Evolutionary conservation across 306 rosid genomes (phyloP), one percentile per base, ranked within the genome.

Genomic region (Cicer bijugum): DNA sequence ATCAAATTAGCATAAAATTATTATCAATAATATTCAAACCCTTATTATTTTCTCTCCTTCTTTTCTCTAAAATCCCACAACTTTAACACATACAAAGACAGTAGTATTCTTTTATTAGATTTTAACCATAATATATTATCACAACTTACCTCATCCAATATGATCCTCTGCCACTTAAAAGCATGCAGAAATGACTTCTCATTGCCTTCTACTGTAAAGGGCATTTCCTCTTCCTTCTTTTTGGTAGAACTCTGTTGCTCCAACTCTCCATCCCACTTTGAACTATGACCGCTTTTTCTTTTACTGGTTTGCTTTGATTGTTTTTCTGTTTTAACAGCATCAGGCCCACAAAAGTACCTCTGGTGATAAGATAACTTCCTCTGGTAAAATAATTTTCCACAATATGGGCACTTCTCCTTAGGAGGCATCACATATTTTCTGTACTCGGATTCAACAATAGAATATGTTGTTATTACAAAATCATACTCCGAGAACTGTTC

Each of bases 351-450:
- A 51, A 50, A 78, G 76, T 89, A 89, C 67, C 0, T 89, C 81
- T 67, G 84, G 82, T 93, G 98, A 47, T 58, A 7, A 16, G 23
- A 0, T 85, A 89, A 52, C 72, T 35, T 85, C 3, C 16, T 77
- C 0, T 74, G 77, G 44, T 63, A 6, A 71, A 57, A 87, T 64
- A 64, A 47, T 73, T 75, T 89, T 39, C 85, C 83, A 83, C 98
- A 91, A 70, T 84, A 80, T 23, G 46, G 87, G 74, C 97, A 94
- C 70, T 83, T 84, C 15, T 63, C 75, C 83, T 89, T 94, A 37
- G 97, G 91, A 77, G 97, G 92, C 97, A 94, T 91, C 77, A 89
- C 44, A 69, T 85, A 28, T 82, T 82, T 94, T 78, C 98, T 89
- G 83, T 79, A 94, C 78, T 91, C 98, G 51, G 83, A 79, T 86